phyloP scores from a whole-genome alignment of 140 eudicot genomes.

The Senecio squalidus region DNA sequence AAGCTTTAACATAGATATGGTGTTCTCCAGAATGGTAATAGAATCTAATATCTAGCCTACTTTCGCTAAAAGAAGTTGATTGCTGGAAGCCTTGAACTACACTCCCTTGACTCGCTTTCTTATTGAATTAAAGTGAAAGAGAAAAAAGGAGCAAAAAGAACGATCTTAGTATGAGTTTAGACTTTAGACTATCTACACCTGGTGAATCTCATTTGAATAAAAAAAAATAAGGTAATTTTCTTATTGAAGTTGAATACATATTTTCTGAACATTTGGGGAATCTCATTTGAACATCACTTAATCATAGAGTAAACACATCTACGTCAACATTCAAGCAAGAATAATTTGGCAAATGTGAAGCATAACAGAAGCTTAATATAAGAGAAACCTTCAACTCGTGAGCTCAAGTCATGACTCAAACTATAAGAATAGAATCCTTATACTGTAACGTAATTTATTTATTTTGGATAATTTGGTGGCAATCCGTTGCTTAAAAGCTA shows the following conservation, averaged over 20 bases:
- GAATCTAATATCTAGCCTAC: background rate
- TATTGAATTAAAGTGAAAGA: background rate
- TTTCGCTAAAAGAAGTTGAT: background rate
- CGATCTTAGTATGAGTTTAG: no score
- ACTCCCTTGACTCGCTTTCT: no score
- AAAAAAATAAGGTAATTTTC: no score
- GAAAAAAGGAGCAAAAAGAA: background rate
- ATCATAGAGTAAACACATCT: background rate
- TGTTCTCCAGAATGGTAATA: background rate
- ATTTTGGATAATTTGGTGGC: background rate
- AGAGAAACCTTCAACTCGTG: no score
- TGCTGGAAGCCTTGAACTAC: no score
- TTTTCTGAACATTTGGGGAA: background rate
- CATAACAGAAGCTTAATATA: no score
- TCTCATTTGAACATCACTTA: background rate
- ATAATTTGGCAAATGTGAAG: no score
- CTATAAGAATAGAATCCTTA: no score
- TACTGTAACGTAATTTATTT: background rate
- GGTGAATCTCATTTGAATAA: no score
- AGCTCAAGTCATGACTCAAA: no score
- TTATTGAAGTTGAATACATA: background rate
- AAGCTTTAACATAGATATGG: background rate
- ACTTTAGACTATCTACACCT: no score
- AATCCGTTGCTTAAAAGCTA: slow-evolving; percentile 4
- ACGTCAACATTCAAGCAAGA: no score